Evolutionary conservation across 148 eudicot species (phyloP).

Genomic region (Simmondsia chinensis): DNA sequence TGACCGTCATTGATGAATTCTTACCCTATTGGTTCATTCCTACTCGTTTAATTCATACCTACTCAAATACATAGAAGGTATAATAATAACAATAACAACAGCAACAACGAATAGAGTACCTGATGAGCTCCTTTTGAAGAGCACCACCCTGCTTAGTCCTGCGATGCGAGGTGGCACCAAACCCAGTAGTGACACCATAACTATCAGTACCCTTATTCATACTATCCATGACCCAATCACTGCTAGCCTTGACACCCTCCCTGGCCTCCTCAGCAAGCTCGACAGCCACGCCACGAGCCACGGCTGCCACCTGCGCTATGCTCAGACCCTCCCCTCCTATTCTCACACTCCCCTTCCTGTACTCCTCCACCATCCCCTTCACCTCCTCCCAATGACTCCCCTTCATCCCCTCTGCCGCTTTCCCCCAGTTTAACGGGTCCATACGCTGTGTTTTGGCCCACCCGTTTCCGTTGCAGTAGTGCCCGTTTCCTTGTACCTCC

Average conservation of each 20-base stretch:
- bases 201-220: slow-evolving; percentile 76
- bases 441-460: no score
- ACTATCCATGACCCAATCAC: slow-evolving; percentile 92
- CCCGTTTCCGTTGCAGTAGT: no score
- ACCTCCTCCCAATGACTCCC: slow-evolving; percentile 79
- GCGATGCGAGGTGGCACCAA: slow-evolving; percentile 85
- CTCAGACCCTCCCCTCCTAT: slow-evolving; percentile 56
- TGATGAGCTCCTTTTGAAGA: slow-evolving; percentile 77
- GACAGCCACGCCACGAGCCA: slow-evolving; percentile 38
- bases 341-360: slow-evolving; percentile 34
- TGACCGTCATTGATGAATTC: no score
- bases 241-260: slow-evolving; percentile 70
- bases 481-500: no score
- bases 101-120: slow-evolving; percentile 27
- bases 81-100: no score
- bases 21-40: no score
- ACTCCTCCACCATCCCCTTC: slow-evolving; percentile 72
- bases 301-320: slow-evolving; percentile 65
- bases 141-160: slow-evolving; percentile 82
- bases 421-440: slow-evolving; percentile 78
- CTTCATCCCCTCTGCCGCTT: slow-evolving; percentile 41
- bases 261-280: slow-evolving; percentile 52
- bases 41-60: no score
- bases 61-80: no score
- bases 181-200: slow-evolving; percentile 80